Base-by-base conservation (phyloP, 805 yeast genomes). In the Lipomyces yamadae region DNA sequence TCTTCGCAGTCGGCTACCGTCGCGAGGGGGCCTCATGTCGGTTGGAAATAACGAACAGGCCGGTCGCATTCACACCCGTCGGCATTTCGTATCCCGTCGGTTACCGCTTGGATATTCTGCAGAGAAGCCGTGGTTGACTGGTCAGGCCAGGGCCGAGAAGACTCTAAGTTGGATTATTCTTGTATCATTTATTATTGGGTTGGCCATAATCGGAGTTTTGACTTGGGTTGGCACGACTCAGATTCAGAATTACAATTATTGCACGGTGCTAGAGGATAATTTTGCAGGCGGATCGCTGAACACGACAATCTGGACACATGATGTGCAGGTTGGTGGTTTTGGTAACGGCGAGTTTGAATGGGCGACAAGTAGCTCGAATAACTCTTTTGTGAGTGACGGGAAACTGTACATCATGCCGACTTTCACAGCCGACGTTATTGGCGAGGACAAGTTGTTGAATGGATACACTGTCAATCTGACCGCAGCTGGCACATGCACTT, bases 401-500 rank as follows among this genome's bases (percentile, higher is more conserved):
- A 50, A 52, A 50, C 63, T 67, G 18, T 59, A 64, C 59, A 65
- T 67, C 45, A 61, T 64, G 37, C 70, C 70, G 48, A 67, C 70
- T 7, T 52, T 56, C 62, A 67, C 68, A 7, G 45, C 66, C 8
- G 70, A 67, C 55, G 45, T 5, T 15, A 61, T 67, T 53, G 65
- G 66, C 58, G 68, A 61, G 53, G 59, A 54, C 32, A 48, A 45
- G 42, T 11, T 67, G 59, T 53, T 61, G 37, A 61, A 67, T 57
- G 70, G 70, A 11, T 65, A 67, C 61, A 61, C 70, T 3, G 70
- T 64, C n/a, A 67, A 67, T 42, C 61, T 67, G 24, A 67, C 70
- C 15, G 6, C 37, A 6, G 59, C 32, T 35, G 70, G 68, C 33
- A 63, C 62, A 3, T 67, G 70, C 57, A 57, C 70, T 24, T 29